Conservation (phyloP, 116 monocot genomes). For the Zostera marina region DNA sequence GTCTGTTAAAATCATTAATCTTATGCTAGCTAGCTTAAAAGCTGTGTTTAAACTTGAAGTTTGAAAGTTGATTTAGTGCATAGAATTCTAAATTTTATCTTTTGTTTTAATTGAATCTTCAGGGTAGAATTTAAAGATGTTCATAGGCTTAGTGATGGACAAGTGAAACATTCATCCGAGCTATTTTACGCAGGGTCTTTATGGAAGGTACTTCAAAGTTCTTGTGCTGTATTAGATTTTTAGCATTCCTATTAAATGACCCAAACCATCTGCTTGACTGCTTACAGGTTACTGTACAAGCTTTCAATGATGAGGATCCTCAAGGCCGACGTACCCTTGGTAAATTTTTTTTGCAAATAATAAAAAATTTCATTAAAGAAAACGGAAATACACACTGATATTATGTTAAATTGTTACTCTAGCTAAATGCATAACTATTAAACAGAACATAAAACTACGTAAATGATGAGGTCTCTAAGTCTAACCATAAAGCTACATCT, state of each 20-base stretch:
- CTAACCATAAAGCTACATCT: too few species aligned
- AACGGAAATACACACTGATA: too few species aligned
- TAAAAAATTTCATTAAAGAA: too few species aligned
- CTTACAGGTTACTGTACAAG: slow-evolving; percentile 84
- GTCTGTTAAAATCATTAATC: background rate
- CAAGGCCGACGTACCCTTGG: slow-evolving; percentile 95
- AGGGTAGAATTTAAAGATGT: slow-evolving; percentile 96
- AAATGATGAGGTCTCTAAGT: too few species aligned
- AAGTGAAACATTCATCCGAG: slow-evolving; percentile 96
- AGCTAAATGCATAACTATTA: too few species aligned
- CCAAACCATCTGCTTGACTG: background rate
- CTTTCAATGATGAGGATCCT: slow-evolving; percentile 96
- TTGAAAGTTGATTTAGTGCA: too few species aligned
- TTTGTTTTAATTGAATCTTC: slow-evolving; percentile 3
- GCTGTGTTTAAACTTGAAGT: too few species aligned
- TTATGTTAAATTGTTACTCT: too few species aligned
- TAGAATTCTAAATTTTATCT: background rate
- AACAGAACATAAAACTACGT: too few species aligned
- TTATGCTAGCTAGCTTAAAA: too few species aligned
- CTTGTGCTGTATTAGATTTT: background rate
- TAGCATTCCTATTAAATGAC: background rate
- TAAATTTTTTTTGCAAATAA: slow-evolving; percentile 11
- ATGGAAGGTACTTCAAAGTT: slow-evolving; percentile 62
- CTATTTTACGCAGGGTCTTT: slow-evolving; percentile 95
- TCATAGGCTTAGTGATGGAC: slow-evolving; percentile 68